Evolutionary conservation across 768 basidiomycete genomes (phyloP), one percentile per base, ranked within the genome.

Genomic region (Polyporus arcularius): DNA sequence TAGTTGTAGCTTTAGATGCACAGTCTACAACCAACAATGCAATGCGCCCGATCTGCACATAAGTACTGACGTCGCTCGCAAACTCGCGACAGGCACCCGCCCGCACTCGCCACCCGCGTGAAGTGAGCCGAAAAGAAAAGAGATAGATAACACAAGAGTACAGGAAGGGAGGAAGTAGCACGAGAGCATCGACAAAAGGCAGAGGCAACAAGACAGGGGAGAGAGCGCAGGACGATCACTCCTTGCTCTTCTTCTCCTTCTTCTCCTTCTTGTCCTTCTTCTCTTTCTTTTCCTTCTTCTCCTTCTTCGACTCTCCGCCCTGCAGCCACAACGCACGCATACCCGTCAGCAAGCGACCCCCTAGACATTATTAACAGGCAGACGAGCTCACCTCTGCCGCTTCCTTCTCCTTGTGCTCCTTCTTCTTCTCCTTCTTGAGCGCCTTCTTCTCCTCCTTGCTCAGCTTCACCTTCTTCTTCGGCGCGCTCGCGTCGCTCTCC

Each of bases 401-500:
- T 18, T 75, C 79, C 65, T 81, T 82, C 38, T 70, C 68, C 60
- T 70, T 85, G n/a, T 75, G 82, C 66, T 84, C 78, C 67, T 84
- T 81, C 76, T 90, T 82, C 46, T 86, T 87, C 75, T 88, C 90
- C 74, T 90, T 92, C 35, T 35, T 35, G 7, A 35, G 11, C 35
- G 35, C 35, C 35, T 35, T 35, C 35, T 35, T 35, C 65, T 81
- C 81, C 38, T 70, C 68, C 60, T 70, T 85, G n/a, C 76, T 82
- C 66, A 84, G 78, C 67, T 84, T 81, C 76, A 90, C 82, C 46
- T 86, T 87, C 75, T 88, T 91, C 74, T 90, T 92, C 72, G 88
- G 73, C 16, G 89, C 87, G 78, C 90, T 92, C 80, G 91, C 91
- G 76, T 93, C 90, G 3, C 35, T 35, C 75, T 92, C 90, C 75